phyloP scores from a whole-genome alignment of 2,329 filamentous ascomycete species.

The Aspergillus vadensis region DNA sequence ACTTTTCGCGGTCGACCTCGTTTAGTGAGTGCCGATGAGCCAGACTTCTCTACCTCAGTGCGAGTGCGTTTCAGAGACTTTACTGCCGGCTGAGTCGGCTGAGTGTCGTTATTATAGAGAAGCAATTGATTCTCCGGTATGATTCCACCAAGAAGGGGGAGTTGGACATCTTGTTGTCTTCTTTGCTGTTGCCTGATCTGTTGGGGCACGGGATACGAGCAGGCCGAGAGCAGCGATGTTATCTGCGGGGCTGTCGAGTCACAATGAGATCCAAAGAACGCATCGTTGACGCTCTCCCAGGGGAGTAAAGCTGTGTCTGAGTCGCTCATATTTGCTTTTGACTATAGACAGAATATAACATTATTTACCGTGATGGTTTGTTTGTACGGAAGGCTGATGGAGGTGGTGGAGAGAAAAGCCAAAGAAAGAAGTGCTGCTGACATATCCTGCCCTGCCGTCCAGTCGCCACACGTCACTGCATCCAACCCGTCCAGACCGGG shows the following conservation, averaged over 20 bases:
- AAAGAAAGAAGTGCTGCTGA: neutral
- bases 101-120: neutral
- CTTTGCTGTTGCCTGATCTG: neutral
- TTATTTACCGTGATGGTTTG: neutral
- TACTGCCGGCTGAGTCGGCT: neutral
- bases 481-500: neutral
- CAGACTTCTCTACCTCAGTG: neutral
- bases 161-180: neutral
- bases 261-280: neutral
- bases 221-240: constrained; percentile 21
- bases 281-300: constrained; percentile 12
- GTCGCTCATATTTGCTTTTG: constrained; percentile 1
- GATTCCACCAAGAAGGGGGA: neutral
- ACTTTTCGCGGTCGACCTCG: constrained; percentile 25
- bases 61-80: constrained; percentile 7
- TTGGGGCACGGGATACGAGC: constrained; percentile 23
- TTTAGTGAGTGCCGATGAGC: constrained; percentile 15
- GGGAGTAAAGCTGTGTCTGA: constrained; percentile 11
- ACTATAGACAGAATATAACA: neutral
- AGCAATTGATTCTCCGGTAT: neutral
- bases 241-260: constrained; percentile 14
- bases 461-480: neutral
- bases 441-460: neutral
- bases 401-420: neutral
- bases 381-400: neutral